Evolutionary conservation across 2,329 filamentous ascomycete species (phyloP), one percentile per base, ranked within the genome.

Genomic region (Microthyrium microscopicum): DNA sequence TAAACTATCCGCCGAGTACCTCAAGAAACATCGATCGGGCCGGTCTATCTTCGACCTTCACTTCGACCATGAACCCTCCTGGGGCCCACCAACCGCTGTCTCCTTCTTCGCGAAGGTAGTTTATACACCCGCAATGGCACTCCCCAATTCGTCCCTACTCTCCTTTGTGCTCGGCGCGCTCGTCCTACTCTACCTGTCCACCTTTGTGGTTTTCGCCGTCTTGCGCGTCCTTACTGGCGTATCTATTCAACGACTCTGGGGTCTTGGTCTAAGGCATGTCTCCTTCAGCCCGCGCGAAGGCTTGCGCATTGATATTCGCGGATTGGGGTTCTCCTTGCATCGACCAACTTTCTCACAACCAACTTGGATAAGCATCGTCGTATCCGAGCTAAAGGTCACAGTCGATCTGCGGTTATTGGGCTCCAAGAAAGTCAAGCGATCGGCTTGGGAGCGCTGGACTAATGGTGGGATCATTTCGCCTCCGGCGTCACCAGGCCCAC

Each of bases 331-430:
- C 46, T 78, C 81, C 37, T 57, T 95, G 41, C 89, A 98, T 57
- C 75, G 85, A 4, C 89, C 89, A 9, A 95, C 89, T 5, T 95
- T 98, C 56, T 83, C 87, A 29, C 84, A 95, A 53, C 89, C 89
- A 28, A 95, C 91, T 41, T 95, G 87, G 84, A 62, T 93, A 46
- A 95, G 85, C 52, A 66, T 98, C 32, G 80, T 89, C 6, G 58
- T 98, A 39, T 81, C 73, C 46, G 89, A 94, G 50, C 62, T 94
- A 31, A 79, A 75, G 31, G 66, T 98, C 32, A 91, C 82, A 0
- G 54, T 95, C 27, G 82, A 98, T 50, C 61, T 84, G 29, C 68
- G 70, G 39, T 68, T 72, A 30, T 55, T 89, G 26, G 68, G 50
- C 3, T 46, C 52, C 27, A 52, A 51, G 34, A 22, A 39, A 34